phyloP scores from a whole-genome alignment of 2,329 filamentous ascomycete genomes.

The Thyridium curvatum region DNA sequence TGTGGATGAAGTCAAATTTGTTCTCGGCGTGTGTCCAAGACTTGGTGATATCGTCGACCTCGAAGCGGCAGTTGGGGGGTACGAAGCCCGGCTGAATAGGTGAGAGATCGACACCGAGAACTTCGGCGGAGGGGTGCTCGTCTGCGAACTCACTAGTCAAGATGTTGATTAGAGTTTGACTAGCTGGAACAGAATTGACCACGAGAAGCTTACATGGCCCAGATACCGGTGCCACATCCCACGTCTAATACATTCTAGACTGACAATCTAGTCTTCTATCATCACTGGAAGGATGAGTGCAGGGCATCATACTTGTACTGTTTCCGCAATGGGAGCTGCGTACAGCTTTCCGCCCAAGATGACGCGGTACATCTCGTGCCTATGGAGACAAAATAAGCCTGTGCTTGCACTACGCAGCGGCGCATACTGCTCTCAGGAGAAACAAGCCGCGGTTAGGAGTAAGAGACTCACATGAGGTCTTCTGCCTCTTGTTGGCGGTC shows the following conservation, averaged over 20 bases:
- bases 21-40: conserved; percentile 12
- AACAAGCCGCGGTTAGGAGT: too few relatives aligned
- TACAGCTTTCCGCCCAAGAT: conserved; percentile 29
- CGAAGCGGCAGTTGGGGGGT: conserved; percentile 47
- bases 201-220: conserved; percentile 26
- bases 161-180: too few relatives aligned
- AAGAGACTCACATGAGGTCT: conserved; percentile 26
- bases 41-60: conserved; percentile 16
- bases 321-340: conserved; percentile 27
- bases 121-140: conserved; percentile 30
- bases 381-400: neutral
- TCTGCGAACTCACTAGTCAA: conserved; percentile 33
- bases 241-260: conserved; percentile 34
- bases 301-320: neutral
- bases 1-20: conserved; percentile 15
- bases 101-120: conserved; percentile 38
- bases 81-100: conserved; percentile 42
- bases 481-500: conserved; percentile 38
- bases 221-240: conserved; percentile 45
- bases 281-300: too few relatives aligned
- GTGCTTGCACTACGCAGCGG: too few relatives aligned
- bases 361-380: conserved; percentile 35
- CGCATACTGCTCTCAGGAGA: too few relatives aligned
- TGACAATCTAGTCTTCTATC: too few relatives aligned
- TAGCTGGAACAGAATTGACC: too few relatives aligned